phyloP scores from a whole-genome alignment of 2,329 filamentous ascomycete genomes.

The Uncinocarpus reesii region DNA sequence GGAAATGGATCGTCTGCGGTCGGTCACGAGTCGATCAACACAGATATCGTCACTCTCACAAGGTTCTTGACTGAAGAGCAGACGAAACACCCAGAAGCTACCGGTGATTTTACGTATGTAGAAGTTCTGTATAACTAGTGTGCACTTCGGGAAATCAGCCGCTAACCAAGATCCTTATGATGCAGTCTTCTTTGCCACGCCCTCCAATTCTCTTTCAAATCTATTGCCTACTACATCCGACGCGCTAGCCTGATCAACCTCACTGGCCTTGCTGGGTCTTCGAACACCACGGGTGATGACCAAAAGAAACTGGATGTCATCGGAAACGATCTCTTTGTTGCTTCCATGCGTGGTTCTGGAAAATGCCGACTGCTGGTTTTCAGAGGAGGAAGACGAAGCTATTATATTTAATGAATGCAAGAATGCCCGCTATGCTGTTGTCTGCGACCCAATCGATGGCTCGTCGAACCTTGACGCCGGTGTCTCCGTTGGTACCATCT shows the following conservation, averaged over 20 bases:
- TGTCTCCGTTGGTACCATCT: slow-evolving; percentile 96
- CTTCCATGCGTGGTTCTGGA: slow-evolving; percentile 84
- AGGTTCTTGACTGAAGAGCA: slow-evolving; percentile 96
- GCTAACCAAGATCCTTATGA: slow-evolving; percentile 8
- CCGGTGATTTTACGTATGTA: slow-evolving; percentile 92
- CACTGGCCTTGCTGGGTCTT: slow-evolving; percentile 84
- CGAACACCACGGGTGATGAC: slow-evolving; percentile 92
- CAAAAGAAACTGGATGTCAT: slow-evolving; percentile 99
- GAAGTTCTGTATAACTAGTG: neutral
- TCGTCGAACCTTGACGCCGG: slow-evolving; percentile 96
- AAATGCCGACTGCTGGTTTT: slow-evolving; percentile 89
- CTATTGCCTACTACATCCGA: slow-evolving; percentile 98
- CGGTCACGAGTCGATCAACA: slow-evolving; percentile 73
- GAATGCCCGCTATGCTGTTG: slow-evolving; percentile 76
- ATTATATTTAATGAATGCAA: slow-evolving; percentile 74
- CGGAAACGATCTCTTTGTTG: slow-evolving; percentile 94
- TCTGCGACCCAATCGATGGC: slow-evolving; percentile 96
- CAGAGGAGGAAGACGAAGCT: slow-evolving; percentile 89
- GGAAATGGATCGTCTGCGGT: slow-evolving; percentile 44
- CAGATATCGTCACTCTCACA: slow-evolving; percentile 89
- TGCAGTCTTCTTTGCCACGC: slow-evolving; percentile 85
- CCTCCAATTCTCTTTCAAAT: slow-evolving; percentile 99
- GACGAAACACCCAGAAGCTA: slow-evolving; percentile 82
- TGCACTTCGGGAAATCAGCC: neutral
- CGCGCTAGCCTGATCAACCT: slow-evolving; percentile 91